These are phyloP conservation scores for Plectranthus barbatus DNA, from an alignment of 257 asterid species.

Conservation along the genomic window DNA sequence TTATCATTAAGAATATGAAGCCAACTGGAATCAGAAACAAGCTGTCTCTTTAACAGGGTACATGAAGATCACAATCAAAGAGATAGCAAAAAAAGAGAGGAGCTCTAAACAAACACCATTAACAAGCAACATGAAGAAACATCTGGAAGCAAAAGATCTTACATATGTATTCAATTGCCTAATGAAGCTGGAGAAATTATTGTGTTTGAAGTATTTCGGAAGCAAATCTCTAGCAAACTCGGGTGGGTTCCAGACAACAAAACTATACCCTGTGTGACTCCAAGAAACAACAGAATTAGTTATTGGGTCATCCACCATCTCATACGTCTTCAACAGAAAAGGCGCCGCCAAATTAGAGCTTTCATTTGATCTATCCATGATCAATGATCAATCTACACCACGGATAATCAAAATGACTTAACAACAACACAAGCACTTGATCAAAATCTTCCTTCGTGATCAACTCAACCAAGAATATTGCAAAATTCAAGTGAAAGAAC, in stretches of 20 bases:
- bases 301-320: too few species aligned
- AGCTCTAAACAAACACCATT: background rate
- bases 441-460: background rate
- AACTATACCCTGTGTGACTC: conserved; percentile 46
- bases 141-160: conserved; percentile 20
- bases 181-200: too few species aligned
- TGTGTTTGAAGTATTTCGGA: conserved; percentile 70
- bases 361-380: conserved; percentile 59
- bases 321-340: too few species aligned
- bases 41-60: too few species aligned
- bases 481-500: too few species aligned
- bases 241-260: conserved; percentile 90
- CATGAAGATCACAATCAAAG: background rate
- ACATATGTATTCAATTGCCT: conserved; percentile 95
- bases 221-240: conserved; percentile 76
- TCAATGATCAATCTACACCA: conserved; percentile 5
- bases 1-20: too few species aligned
- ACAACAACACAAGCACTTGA: background rate
- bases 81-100: background rate
- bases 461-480: background rate
- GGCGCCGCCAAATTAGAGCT: conserved; percentile 72
- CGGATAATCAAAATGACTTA: background rate
- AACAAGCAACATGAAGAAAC: conserved; percentile 4
- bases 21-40: background rate
- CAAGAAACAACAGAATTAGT: conserved; percentile 70